Conservation (phyloP, 805 yeast genomes). For the Candida ficus region DNA sequence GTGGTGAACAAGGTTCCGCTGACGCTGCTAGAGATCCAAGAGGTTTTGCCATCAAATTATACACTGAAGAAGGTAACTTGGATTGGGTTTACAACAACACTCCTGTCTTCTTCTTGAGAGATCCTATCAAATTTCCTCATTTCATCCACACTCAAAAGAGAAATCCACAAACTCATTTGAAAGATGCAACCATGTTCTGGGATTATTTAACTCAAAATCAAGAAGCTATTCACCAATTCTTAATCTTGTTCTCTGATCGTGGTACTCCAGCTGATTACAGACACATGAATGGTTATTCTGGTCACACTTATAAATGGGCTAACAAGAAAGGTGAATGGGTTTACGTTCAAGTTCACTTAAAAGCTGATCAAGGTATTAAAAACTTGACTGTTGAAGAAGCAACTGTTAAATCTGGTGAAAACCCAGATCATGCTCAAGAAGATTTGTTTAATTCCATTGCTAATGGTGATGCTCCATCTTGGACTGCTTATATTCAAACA, state of each 20-base stretch:
- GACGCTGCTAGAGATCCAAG: slow-evolving; percentile 87
- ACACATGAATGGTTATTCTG: slow-evolving; percentile 81
- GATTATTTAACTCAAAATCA: slow-evolving; percentile 66
- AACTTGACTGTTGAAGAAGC: slow-evolving; percentile 54
- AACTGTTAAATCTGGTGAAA: slow-evolving; percentile 58
- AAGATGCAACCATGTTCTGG: slow-evolving; percentile 78
- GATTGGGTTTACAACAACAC: slow-evolving; percentile 86
- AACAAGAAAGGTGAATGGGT: slow-evolving; percentile 70
- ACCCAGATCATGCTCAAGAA: slow-evolving; percentile 79
- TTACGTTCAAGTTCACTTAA: slow-evolving; percentile 75
- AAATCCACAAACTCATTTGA: slow-evolving; percentile 73
- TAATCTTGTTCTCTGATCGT: slow-evolving; percentile 70
- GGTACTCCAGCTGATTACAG: slow-evolving; percentile 76
- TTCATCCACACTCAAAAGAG: slow-evolving; percentile 89
- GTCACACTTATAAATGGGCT: slow-evolving; percentile 80
- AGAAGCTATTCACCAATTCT: slow-evolving; percentile 72
- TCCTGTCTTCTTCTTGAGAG: slow-evolving; percentile 80
- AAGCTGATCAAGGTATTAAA: slow-evolving; percentile 56
- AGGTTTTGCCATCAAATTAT: slow-evolving; percentile 76
- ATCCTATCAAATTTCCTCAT: slow-evolving; percentile 81
- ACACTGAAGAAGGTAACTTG: slow-evolving; percentile 80
- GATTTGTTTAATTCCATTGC: slow-evolving; percentile 78
- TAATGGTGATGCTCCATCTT: slow-evolving; percentile 71
- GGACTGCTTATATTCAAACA: slow-evolving; percentile 82
- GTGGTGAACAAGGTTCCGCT: slow-evolving; percentile 78